A percentile compares a stretch with the other conserved stretches of the same genome.
These are phyloP conservation scores for Spathaspora sp. DNA, from an alignment of 1,139 yeast genomes.

Conservation along the genomic window DNA sequence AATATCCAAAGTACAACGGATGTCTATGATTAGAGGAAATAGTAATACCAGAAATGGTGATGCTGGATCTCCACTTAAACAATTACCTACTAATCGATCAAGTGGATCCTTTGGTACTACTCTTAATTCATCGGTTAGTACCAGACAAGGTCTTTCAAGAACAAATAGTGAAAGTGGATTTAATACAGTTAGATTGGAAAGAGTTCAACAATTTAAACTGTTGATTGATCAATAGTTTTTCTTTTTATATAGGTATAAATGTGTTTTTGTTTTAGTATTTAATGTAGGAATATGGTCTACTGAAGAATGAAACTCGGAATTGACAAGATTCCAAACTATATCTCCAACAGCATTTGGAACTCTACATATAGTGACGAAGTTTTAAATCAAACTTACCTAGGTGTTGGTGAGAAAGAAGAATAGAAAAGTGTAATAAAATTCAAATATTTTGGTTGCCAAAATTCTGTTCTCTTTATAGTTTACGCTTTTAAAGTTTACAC, in stretches of 20 bases:
- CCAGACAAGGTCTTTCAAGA: not conserved
- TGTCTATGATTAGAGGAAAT: not conserved
- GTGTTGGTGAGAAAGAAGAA: too few relatives aligned
- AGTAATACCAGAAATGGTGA: not conserved
- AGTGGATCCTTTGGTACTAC: not conserved
- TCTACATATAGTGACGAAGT: too few relatives aligned
- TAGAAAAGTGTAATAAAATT: too few relatives aligned
- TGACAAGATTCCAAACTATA: too few relatives aligned
- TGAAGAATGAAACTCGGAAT: too few relatives aligned
- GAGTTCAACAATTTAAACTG: slow-evolving; percentile 1
- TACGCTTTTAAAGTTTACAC: too few relatives aligned
- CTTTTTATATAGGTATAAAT: not conserved
- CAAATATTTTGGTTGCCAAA: too few relatives aligned
- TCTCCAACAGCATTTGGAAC: too few relatives aligned
- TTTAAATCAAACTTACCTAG: too few relatives aligned
- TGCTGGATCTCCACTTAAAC: not conserved
- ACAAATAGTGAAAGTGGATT: not conserved
- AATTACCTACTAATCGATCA: slow-evolving; percentile 1
- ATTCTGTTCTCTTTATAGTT: too few relatives aligned
- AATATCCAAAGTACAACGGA: not conserved
- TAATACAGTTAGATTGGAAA: not conserved
- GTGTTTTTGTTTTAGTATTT: too few relatives aligned
- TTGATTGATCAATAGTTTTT: not conserved
- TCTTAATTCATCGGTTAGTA: not conserved
- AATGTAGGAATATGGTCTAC: too few relatives aligned